These are phyloP conservation scores for Pseudogymnoascus destructans DNA, from an alignment of 2,329 filamentous ascomycete genomes.

Conservation along the genomic window DNA sequence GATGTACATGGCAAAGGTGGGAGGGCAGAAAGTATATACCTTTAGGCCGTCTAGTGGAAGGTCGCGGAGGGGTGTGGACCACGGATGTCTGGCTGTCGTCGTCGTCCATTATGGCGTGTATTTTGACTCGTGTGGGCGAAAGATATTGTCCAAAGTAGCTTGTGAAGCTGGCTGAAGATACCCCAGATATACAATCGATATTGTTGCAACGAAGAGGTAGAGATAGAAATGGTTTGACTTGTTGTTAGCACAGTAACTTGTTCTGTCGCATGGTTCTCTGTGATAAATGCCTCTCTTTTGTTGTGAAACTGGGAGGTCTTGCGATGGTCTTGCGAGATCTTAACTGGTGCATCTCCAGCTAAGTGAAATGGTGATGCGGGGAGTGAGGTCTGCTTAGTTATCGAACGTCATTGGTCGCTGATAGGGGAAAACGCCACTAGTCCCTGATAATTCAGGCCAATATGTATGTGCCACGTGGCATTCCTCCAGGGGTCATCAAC, in stretches of 20 bases:
- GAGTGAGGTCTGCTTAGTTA: conserved; percentile 1
- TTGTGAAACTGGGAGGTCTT: conserved; percentile 1
- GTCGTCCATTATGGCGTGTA: conserved; percentile 15
- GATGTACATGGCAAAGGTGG: conserved; percentile 6
- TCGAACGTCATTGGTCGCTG: neutral
- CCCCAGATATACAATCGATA: neutral
- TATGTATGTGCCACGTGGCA: neutral
- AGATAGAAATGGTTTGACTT: neutral
- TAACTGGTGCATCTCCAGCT: neutral
- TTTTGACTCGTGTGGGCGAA: neutral
- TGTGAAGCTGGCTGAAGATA: neutral
- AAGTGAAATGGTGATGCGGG: conserved; percentile 7
- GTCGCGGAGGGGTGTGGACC: conserved; percentile 23
- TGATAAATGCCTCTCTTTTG: neutral
- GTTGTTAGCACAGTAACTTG: neutral
- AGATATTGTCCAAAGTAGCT: neutral
- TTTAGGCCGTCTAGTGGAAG: conserved; percentile 27
- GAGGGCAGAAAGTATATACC: conserved; percentile 19
- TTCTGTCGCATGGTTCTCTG: neutral
- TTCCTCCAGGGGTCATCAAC: neutral
- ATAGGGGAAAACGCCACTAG: neutral
- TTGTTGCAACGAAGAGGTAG: neutral
- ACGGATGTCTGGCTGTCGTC: conserved; percentile 20
- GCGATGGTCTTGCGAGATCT: neutral
- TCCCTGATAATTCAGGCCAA: neutral